phyloP scores from a whole-genome alignment of 306 rosid genomes.

The Cercis canadensis region DNA sequence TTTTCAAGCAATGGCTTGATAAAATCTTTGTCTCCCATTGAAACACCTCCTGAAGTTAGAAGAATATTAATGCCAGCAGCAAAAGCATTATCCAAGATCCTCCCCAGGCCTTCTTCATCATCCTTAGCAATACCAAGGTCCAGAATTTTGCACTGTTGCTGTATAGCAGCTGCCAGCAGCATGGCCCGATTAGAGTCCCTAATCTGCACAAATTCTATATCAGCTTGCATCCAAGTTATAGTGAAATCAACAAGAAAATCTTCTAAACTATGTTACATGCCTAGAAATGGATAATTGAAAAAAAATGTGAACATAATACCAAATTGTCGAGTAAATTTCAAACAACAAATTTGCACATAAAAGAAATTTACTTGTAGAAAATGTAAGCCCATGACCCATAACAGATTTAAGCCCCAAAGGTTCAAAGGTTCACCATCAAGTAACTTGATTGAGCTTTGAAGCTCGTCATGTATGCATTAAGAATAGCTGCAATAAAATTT shows the following conservation, averaged over 20 bases:
- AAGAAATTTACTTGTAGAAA: constrained; percentile 16
- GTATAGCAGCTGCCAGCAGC: constrained; percentile 78
- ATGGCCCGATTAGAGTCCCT: constrained; percentile 97
- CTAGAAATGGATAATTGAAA: constrained; percentile 10
- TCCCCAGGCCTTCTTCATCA: constrained; percentile 72
- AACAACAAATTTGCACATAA: not conserved
- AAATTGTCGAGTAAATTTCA: constrained; percentile 5
- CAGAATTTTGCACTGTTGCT: constrained; percentile 76
- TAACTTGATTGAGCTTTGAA: constrained; percentile 2
- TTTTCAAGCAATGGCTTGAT: constrained; percentile 79
- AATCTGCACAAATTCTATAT: constrained; percentile 64
- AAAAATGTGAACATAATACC: constrained; percentile 12
- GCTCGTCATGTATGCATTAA: not conserved
- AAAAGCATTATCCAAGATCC: constrained; percentile 71
- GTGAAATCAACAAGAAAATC: constrained; percentile 27
- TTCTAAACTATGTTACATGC: constrained; percentile 1
- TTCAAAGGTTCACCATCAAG: constrained; percentile 1
- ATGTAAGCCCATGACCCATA: not conserved
- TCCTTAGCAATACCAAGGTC: constrained; percentile 90
- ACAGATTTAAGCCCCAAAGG: constrained; percentile 21
- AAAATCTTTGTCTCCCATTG: constrained; percentile 98
- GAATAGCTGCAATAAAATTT: not conserved
- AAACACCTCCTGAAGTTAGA: constrained; percentile 96
- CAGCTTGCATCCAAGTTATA: constrained; percentile 28
- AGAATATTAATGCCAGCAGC: constrained; percentile 81